Conservation (phyloP, 225 moss, liverwort and hornwort species). For the Takakia lepidozioides region DNA sequence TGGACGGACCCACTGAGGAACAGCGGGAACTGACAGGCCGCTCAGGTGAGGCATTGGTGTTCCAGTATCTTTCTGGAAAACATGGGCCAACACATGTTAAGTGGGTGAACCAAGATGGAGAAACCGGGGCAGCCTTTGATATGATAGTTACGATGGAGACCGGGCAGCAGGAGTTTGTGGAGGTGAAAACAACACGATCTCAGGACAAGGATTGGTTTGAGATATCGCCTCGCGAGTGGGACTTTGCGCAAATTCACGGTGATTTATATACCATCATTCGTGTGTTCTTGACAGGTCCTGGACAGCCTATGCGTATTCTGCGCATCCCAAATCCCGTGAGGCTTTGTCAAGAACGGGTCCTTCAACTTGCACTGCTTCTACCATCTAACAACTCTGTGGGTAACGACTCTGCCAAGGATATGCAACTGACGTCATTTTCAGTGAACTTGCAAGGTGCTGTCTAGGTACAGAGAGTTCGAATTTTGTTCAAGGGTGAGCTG, state of each 20-base stretch:
- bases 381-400: conserved; percentile 22
- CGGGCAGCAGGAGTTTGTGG: conserved; percentile 70
- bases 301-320: conserved; percentile 41
- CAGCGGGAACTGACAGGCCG: conserved; percentile 73
- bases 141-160: conserved; percentile 49
- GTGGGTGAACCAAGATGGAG: conserved; percentile 82
- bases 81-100: conserved; percentile 53
- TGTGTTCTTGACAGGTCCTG: conserved; percentile 45
- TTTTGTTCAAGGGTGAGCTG: too few relatives aligned
- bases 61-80: conserved; percentile 42
- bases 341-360: conserved; percentile 64
- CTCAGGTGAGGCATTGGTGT: conserved; percentile 84
- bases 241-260: conserved; percentile 62
- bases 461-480: too few relatives aligned
- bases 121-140: conserved; percentile 88
- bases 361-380: conserved; percentile 82
- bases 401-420: not conserved
- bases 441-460: too few relatives aligned
- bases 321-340: conserved; percentile 77
- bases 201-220: conserved; percentile 93
- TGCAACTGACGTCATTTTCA: not conserved
- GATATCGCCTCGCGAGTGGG: conserved; percentile 87
- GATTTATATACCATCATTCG: conserved; percentile 70
- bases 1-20: conserved; percentile 33
- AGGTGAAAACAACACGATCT: conserved; percentile 85